A percentile compares a stretch with the other conserved stretches of the same genome.
Evolutionary conservation across 139 green algal species (phyloP).

Genomic region (Haematococcus lacustris): DNA sequence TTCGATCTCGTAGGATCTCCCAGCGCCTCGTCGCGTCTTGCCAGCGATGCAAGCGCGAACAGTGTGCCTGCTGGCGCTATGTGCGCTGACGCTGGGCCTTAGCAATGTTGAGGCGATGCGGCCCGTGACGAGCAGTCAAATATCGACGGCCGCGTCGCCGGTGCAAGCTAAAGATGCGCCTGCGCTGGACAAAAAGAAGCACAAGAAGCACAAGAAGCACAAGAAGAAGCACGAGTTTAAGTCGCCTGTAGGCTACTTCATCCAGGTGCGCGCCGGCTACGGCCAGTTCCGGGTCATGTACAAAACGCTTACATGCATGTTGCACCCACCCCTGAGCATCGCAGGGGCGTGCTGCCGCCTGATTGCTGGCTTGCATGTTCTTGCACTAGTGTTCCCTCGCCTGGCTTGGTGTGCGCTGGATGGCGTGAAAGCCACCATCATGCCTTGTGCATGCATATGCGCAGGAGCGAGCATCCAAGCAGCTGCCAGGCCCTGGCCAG

Average conservation of each 20-base stretch:
- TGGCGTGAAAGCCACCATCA: no score
- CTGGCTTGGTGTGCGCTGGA: not conserved
- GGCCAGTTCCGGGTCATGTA: not conserved
- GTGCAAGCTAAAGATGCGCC: no score
- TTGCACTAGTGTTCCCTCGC: not conserved
- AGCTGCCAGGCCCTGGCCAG: slow-evolving; percentile 51
- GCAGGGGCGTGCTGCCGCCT: not conserved
- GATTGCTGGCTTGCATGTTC: not conserved
- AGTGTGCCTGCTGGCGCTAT: not conserved
- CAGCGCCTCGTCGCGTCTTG: not conserved
- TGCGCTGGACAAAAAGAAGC: not conserved
- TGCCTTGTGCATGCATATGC: no score
- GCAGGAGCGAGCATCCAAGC: slow-evolving; percentile 57
- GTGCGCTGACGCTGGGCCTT: not conserved
- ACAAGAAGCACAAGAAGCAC: not conserved
- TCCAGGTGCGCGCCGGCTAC: slow-evolving; percentile 1
- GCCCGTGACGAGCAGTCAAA: not conserved
- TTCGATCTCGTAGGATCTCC: not conserved
- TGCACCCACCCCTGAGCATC: not conserved
- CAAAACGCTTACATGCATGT: not conserved
- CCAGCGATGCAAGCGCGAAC: not conserved
- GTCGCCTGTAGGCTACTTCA: slow-evolving; percentile 4
- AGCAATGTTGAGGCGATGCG: not conserved
- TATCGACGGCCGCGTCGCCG: not conserved
- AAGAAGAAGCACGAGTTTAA: not conserved